phyloP scores from a whole-genome alignment of 2,329 filamentous ascomycete species.

The Rhinocladiella mackenziei region DNA sequence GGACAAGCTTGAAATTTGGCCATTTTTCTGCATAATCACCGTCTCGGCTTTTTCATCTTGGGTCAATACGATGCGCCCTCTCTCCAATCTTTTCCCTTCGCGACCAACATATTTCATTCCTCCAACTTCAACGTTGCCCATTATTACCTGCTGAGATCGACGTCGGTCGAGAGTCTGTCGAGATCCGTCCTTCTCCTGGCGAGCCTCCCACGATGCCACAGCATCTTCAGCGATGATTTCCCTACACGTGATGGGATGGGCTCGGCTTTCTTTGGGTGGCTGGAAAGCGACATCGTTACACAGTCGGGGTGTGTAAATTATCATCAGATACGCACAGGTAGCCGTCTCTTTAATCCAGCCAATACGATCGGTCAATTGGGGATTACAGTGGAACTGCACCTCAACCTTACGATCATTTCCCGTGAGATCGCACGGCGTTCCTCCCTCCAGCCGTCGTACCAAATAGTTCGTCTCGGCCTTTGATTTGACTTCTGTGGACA shows the following conservation, averaged over 20 bases:
- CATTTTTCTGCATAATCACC: slow-evolving; percentile 57
- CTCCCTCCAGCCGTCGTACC: slow-evolving; percentile 73
- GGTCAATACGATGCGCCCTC: slow-evolving; percentile 52
- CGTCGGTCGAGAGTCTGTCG: slow-evolving; percentile 34
- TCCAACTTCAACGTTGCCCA: slow-evolving; percentile 59
- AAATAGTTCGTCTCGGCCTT: slow-evolving; percentile 83
- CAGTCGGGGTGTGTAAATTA: slow-evolving; percentile 81
- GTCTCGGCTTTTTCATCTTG: slow-evolving; percentile 46
- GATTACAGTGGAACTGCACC: slow-evolving; percentile 73
- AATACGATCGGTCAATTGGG: slow-evolving; percentile 70
- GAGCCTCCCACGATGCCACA: slow-evolving; percentile 42
- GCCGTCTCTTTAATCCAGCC: slow-evolving; percentile 90
- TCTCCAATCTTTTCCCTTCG: slow-evolving; percentile 56
- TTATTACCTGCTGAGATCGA: slow-evolving; percentile 39
- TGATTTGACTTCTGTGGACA: slow-evolving; percentile 65
- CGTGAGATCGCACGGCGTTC: slow-evolving; percentile 82
- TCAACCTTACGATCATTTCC: slow-evolving; percentile 77
- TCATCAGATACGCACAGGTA: slow-evolving; percentile 89
- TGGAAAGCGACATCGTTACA: slow-evolving; percentile 84
- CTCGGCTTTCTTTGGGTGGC: slow-evolving; percentile 71
- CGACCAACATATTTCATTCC: slow-evolving; percentile 53
- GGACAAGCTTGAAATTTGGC: slow-evolving; percentile 57
- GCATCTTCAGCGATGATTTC: slow-evolving; percentile 62
- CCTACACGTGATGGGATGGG: slow-evolving; percentile 72
- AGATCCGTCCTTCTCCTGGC: slow-evolving; percentile 30